Evolutionary conservation across 352 stramenopile genomes (phyloP).

Genomic region (Phytophthora meadii): DNA sequence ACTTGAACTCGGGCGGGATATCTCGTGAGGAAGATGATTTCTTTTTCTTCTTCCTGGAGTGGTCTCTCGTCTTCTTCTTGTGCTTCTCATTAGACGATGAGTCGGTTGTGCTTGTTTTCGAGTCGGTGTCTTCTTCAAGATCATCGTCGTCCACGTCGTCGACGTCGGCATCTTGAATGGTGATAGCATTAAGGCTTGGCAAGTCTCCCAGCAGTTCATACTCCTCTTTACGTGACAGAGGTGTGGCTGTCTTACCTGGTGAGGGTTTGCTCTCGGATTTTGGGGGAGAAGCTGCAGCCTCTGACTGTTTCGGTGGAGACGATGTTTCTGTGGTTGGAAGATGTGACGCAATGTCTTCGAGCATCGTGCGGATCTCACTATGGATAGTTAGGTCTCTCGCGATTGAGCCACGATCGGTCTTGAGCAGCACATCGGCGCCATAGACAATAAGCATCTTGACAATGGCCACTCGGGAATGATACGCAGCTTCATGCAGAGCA

Average conservation of each 20-base stretch:
- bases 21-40: constrained; percentile 36
- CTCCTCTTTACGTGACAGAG: constrained; percentile 82
- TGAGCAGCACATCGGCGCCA: constrained; percentile 68
- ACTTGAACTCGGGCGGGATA: constrained; percentile 70
- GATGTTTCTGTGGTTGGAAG: constrained; percentile 25
- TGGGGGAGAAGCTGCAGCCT: constrained; percentile 21
- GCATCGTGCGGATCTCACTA: constrained; percentile 78
- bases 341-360: constrained; percentile 72
- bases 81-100: constrained; percentile 29
- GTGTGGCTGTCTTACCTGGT: constrained; percentile 37
- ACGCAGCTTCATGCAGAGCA: constrained; percentile 81
- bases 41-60: constrained; percentile 47
- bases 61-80: constrained; percentile 35
- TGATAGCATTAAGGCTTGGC: constrained; percentile 65
- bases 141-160: constrained; percentile 37
- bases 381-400: constrained; percentile 81
- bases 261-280: constrained; percentile 48
- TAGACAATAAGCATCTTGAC: constrained; percentile 84
- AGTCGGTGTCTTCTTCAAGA: constrained; percentile 34
- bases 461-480: constrained; percentile 77
- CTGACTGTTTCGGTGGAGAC: constrained; percentile 19
- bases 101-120: constrained; percentile 29
- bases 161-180: constrained; percentile 59
- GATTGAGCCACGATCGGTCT: constrained; percentile 73
- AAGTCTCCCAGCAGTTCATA: constrained; percentile 82